Evolutionary conservation across 208 protist genomes (phyloP).

Genomic region (Acanthamoeba lenticulata): DNA sequence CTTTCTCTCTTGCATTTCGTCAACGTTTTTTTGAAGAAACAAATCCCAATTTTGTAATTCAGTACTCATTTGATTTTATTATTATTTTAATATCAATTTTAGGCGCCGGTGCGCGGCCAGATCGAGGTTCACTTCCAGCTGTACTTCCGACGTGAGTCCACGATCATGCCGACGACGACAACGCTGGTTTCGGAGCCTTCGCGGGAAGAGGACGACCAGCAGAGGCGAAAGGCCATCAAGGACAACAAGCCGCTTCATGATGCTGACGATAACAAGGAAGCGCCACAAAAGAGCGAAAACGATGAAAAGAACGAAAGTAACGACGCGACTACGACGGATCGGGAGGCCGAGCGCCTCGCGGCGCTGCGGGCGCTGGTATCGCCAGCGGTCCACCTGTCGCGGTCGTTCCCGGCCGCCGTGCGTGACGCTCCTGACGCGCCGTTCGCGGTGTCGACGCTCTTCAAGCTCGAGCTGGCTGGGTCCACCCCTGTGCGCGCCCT

Average conservation of each 20-base stretch:
- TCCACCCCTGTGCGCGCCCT: not conserved
- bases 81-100: too few relatives aligned
- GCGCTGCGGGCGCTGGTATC: not conserved
- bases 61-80: too few relatives aligned
- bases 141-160: not conserved
- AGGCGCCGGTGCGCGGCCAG: constrained; percentile 25
- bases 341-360: not conserved
- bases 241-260: not conserved
- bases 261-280: not conserved
- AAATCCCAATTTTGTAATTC: not conserved
- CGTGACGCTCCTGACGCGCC: not conserved
- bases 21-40: too few relatives aligned
- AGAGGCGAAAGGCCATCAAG: not conserved
- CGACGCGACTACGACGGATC: not conserved
- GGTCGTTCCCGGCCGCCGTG: not conserved
- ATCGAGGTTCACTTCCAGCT: constrained; percentile 35
- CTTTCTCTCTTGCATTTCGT: too few relatives aligned
- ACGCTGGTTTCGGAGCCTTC: not conserved
- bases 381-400: constrained; percentile 10
- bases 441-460: not conserved
- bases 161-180: not conserved
- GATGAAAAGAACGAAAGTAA: not conserved
- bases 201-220: not conserved
- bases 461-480: not conserved
- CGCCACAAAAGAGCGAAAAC: not conserved